phyloP scores from a whole-genome alignment of 257 asterid species.

The Solanum paucissectum region DNA sequence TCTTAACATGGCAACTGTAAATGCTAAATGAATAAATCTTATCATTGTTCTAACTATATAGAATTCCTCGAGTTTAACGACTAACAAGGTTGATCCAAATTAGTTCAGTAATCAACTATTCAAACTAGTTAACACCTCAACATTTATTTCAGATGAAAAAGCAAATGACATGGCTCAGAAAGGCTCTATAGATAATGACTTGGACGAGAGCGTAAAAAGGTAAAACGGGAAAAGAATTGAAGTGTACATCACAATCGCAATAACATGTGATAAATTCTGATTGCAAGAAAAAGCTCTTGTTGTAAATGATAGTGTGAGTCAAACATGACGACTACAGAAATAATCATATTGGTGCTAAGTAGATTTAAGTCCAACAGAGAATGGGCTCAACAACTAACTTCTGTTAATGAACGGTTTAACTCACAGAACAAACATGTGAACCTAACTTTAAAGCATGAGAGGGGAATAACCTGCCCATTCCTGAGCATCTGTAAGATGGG shows the following conservation, averaged over 20 bases:
- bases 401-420: background rate
- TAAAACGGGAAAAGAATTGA: background rate
- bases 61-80: background rate
- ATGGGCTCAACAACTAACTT: background rate
- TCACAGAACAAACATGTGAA: background rate
- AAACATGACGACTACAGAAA: background rate
- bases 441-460: background rate
- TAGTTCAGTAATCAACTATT: background rate
- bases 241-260: background rate
- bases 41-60: background rate
- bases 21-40: background rate
- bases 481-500: slow-evolving; percentile 99
- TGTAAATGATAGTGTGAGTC: background rate
- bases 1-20: background rate
- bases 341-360: background rate
- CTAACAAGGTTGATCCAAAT: background rate
- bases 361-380: background rate
- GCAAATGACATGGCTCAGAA: background rate
- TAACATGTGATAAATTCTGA: background rate
- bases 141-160: background rate
- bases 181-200: background rate
- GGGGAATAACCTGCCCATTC: slow-evolving; percentile 93
- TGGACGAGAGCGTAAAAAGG: background rate
- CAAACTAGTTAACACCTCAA: background rate
- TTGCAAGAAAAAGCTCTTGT: background rate